Evolutionary conservation across 495 filamentous ascomycete species (phyloP), one percentile per base, ranked within the genome.

Genomic region (Parathielavia hyrcaniae): DNA sequence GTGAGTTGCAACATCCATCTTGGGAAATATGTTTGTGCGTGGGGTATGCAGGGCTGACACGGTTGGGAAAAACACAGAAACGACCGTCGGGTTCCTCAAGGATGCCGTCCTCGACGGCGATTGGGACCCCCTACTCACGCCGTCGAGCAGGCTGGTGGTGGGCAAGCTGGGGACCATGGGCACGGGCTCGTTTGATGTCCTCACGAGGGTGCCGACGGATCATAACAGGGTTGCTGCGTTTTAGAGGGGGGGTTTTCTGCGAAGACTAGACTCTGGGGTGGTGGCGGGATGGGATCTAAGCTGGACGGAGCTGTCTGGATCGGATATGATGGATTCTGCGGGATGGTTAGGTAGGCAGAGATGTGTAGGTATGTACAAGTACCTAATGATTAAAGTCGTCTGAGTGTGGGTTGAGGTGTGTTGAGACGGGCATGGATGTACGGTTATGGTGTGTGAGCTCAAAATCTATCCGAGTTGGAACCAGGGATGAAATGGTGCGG

Each of bases 81-180:
- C 93, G 7, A 97, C 93, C 20, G 81, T 96, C 36, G 87, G 86
- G 2, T 97, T 95, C 75, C 78, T 97, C 70, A 88, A 86, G 69
- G 92, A 96, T 62, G 91, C 92, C 26, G 89, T 95, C 17, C 70
- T 92, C 43, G 90, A 96, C 64, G 82, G 87, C 51, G 93, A 96
- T 70, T 87, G 83, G 78, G 93, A 99, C 73, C 86, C 88, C 66
- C 79, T 99, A 53, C 85, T 79, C 57, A 89, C 84, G 62, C 95
- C 93, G 5, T 91, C 87, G 70, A 85, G 86, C 59, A 82, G 91
- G 58, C 90, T 99, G 71, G 89, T 97, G 55, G 80, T 92, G 56
- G 93, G 93, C 14, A 86, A 85, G 68, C 71, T 89, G 55, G 85
- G 89, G 22, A 85, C 79, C 59, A 83, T 92, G 53, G 93, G 93